A percentile compares a stretch with the other conserved stretches of the same genome.
Conservation (phyloP, 257 asterid genomes). For the Solanum commersonii region DNA sequence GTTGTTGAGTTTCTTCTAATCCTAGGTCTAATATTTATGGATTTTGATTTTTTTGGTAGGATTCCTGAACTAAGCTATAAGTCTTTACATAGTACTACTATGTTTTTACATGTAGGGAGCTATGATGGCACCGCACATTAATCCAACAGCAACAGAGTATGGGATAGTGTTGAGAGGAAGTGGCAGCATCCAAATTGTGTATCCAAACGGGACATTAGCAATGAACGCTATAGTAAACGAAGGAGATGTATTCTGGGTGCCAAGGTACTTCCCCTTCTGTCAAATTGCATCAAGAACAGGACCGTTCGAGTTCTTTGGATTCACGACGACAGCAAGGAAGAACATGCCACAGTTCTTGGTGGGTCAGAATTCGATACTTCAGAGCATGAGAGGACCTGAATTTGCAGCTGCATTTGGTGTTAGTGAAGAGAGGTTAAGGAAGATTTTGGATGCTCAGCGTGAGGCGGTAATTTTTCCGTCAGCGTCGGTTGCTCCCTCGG, state of each 20-base stretch:
- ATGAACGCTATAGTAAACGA: slow-evolving; percentile 58
- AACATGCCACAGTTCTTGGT: slow-evolving; percentile 77
- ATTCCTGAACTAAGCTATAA: not conserved
- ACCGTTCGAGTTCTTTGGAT: slow-evolving; percentile 84
- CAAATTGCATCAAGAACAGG: slow-evolving; percentile 75
- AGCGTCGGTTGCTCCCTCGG: slow-evolving; percentile 32
- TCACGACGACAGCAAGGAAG: slow-evolving; percentile 53
- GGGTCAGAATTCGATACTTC: slow-evolving; percentile 51
- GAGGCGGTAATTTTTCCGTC: slow-evolving; percentile 52
- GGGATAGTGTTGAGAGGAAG: slow-evolving; percentile 59
- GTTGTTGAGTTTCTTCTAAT: not conserved
- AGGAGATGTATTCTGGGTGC: slow-evolving; percentile 78
- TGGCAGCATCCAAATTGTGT: slow-evolving; percentile 54
- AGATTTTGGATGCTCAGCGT: slow-evolving; percentile 36
- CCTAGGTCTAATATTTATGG: not conserved
- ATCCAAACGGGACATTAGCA: slow-evolving; percentile 76
- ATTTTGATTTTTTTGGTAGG: not conserved
- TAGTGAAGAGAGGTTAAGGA: slow-evolving; percentile 31
- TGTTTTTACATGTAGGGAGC: slow-evolving; percentile 46
- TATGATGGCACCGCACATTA: slow-evolving; percentile 92
- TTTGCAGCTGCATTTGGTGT: slow-evolving; percentile 68
- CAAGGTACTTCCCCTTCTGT: slow-evolving; percentile 80
- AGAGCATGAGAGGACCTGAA: slow-evolving; percentile 49
- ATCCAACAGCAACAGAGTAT: slow-evolving; percentile 67
- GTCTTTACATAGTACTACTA: not conserved